Evolutionary conservation across 805 yeast species (phyloP).

Genomic region (Saccharomycopsis fibuligera): DNA sequence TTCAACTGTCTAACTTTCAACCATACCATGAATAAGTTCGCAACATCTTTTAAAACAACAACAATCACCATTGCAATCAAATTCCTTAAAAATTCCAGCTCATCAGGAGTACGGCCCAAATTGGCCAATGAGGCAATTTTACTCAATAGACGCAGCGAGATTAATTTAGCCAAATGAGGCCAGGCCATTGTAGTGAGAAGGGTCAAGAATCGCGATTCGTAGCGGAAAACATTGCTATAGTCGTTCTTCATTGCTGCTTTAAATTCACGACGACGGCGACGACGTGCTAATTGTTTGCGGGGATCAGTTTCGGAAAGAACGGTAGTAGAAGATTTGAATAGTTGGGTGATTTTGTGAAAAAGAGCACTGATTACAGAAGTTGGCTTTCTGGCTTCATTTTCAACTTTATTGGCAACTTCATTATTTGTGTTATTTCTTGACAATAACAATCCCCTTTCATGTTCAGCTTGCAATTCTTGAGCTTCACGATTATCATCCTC

Average conservation of each 20-base stretch:
- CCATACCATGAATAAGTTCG: conserved; percentile 30
- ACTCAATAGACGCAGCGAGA: conserved; percentile 24
- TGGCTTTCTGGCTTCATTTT: background rate
- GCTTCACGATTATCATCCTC: conserved; percentile 29
- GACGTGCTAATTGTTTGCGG: background rate
- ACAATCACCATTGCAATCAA: conserved; percentile 30
- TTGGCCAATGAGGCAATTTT: conserved; percentile 24
- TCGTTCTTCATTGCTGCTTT: conserved; percentile 26
- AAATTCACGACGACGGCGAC: conserved; percentile 26
- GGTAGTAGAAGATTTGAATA: background rate
- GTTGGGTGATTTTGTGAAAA: background rate
- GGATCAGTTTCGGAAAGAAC: background rate
- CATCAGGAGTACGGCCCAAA: conserved; percentile 33
- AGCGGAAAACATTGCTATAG: conserved; percentile 26
- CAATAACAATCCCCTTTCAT: too few species aligned
- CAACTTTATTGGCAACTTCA: background rate
- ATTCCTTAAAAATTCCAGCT: conserved; percentile 30
- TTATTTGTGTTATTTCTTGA: too few species aligned
- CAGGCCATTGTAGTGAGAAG: conserved; percentile 28
- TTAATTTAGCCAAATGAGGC: conserved; percentile 30
- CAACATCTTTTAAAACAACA: conserved; percentile 29
- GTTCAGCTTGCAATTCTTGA: background rate
- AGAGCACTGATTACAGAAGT: too few species aligned
- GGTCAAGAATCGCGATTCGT: conserved; percentile 20
- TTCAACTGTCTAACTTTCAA: conserved; percentile 27